Evolutionary conservation across 2,329 filamentous ascomycete genomes (phyloP).

Genomic region (Penicillium paneum): DNA sequence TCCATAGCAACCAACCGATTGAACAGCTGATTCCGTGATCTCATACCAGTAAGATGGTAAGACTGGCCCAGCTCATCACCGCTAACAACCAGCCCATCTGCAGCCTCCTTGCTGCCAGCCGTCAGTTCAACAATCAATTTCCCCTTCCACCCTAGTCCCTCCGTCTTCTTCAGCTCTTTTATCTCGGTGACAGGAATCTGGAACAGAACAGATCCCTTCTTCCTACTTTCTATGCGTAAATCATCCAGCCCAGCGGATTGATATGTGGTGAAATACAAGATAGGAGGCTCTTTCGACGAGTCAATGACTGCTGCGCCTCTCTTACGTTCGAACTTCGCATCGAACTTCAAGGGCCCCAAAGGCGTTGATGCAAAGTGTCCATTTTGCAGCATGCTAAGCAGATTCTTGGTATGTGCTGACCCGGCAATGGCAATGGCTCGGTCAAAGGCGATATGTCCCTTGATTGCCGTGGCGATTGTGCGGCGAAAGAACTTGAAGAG

Average conservation of each 20-base stretch:
- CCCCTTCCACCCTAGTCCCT: conserved; percentile 79
- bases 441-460: conserved; percentile 69
- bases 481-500: conserved; percentile 65
- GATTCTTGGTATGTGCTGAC: conserved; percentile 62
- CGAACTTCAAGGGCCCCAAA: conserved; percentile 73
- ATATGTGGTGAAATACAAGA: conserved; percentile 59
- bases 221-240: conserved; percentile 49
- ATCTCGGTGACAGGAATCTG: conserved; percentile 69
- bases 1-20: conserved; percentile 26
- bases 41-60: conserved; percentile 25
- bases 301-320: conserved; percentile 69
- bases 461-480: conserved; percentile 67
- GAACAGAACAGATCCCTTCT: conserved; percentile 61
- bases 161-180: conserved; percentile 71
- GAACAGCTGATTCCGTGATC: conserved; percentile 25
- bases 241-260: conserved; percentile 34
- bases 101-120: conserved; percentile 63
- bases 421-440: conserved; percentile 65
- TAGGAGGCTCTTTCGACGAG: conserved; percentile 34
- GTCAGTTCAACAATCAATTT: conserved; percentile 81
- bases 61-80: conserved; percentile 53
- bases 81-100: conserved; percentile 68
- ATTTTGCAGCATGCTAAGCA: conserved; percentile 65
- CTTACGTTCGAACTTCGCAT: conserved; percentile 65
- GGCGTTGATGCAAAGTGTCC: conserved; percentile 41